Evolutionary conservation across 192 early-diverging fungal genomes (phyloP).

Genomic region (Obelidium mucronatum): DNA sequence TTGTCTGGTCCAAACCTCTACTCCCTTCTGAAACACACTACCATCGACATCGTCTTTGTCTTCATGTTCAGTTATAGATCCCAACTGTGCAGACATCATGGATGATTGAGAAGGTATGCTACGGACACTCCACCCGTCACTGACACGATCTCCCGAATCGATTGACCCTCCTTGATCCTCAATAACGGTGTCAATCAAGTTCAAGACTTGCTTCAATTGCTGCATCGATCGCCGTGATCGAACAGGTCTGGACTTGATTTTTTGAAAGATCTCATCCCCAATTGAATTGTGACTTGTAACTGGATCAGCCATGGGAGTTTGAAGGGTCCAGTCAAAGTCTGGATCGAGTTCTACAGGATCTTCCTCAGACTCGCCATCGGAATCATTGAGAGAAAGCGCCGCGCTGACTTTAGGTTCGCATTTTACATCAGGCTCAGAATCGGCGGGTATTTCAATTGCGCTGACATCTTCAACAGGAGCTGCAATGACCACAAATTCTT

Average conservation of each 20-base stretch:
- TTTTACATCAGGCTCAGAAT: no score
- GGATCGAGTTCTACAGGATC: conserved; percentile 20
- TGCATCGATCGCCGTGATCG: conserved; percentile 7
- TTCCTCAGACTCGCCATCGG: background rate
- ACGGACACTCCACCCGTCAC: background rate
- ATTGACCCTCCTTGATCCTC: conserved; percentile 3
- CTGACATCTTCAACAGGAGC: no score
- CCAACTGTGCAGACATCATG: no score
- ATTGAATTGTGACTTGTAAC: background rate
- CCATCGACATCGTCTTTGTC: background rate
- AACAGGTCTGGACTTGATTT: background rate
- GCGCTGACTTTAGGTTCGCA: no score
- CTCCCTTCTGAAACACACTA: background rate
- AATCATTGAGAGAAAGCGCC: no score
- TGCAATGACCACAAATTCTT: no score
- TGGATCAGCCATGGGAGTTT: background rate
- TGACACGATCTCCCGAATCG: background rate
- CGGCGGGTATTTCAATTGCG: no score
- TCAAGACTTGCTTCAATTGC: conserved; percentile 6
- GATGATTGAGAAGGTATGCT: background rate
- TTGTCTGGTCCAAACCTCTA: no score
- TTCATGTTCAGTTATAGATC: no score
- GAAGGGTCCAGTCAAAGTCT: conserved; percentile 9
- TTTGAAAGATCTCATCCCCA: background rate
- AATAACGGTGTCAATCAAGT: conserved; percentile 19